Evolutionary conservation across 768 basidiomycete genomes (phyloP), one percentile per base, ranked within the genome.

Genomic region (Rhizopogon sp.): DNA sequence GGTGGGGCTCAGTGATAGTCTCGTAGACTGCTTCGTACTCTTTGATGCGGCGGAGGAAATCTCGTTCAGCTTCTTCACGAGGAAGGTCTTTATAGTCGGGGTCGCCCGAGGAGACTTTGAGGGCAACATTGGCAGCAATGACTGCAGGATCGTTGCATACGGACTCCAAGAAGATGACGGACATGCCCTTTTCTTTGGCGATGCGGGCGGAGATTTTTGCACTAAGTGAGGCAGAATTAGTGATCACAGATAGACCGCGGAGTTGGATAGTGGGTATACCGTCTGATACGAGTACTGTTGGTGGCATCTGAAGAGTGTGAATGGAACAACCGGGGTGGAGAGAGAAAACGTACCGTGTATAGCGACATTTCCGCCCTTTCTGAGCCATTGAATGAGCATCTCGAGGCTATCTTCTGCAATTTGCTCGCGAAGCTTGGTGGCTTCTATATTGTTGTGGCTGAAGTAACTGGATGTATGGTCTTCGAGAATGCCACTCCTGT

Each of bases 21-120:
- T 99, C 89, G 66, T 99, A 99, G 22, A 96, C 88, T 60, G 87
- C 82, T 68, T 99, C 95, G 67, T 99, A 99, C 66, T 88, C 87
- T 58, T 80, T 82, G 64, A 99, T 99, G 20, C 97, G 86, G 55
- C 85, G 83, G 54, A 90, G 70, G 69, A 99, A 99, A 73, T 99
- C 97, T 25, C 75, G 76, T 68, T 93, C 85, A 29, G 97, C 97
- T 53, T 85, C 80, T 66, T 94, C 90, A 16, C 77, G 85, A 1
- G 89, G 85, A 71, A 83, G 89, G 62, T 91, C 87, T 64, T 90
- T 89, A 75, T 99, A 99, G 70, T 99, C 97, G 0, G 97, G 97
- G 74, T 99, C 97, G 17, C 97, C 97, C 1, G 91, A 93, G 55
- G 83, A 84, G 44, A 98, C 94, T 74, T 99, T 99, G 57, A 98